Base-by-base conservation (phyloP, 2,329 filamentous ascomycete genomes). In the Fusarium armeniacum region DNA sequence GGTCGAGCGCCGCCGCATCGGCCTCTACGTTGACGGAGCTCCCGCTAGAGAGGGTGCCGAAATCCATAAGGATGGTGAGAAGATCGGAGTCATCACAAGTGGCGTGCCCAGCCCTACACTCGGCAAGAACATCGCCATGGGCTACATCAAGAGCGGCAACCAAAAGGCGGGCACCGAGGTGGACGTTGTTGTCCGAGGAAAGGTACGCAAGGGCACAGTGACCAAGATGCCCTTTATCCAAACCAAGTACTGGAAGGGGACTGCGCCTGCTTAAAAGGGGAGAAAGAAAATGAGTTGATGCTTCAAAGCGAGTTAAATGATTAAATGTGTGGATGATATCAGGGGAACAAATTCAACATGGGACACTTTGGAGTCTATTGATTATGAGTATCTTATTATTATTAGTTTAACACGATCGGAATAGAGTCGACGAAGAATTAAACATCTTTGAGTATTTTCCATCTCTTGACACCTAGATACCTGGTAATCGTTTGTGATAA, bases 81-180 rank as follows among this genome's bases (percentile, higher is more conserved):
- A 88, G 73, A 86, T 98, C 58, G 96, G 96, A 16, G 86, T 84
- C 36, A 85, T 99, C 67, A 99, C 96, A 7, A 97, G 93, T 73
- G 96, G 96, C 18, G 93, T 93, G 71, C 96, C 96, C 1, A 94
- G 91, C 77, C 96, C 96, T 4, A 93, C 91, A 0, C 83, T 98
- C 49, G 90, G 90, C 69, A 91, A 91, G 84, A 98, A 98, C 80
- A 95, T 99, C 67, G 94, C 95, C 59, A 99, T 99, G 96, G 96
- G 91, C 0, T 97, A 97, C 77, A 85, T 98, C 76, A 89, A 89
- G 80, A 89, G 92, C 68, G 93, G 93, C 0, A 82, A 90, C 78
- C 93, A 97, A 79, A 97, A 97, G 86, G 85, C 87, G 33, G 94
- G 93, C 13, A 97, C 93, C 1, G 90, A 95, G 81, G 83, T 97